phyloP scores from a whole-genome alignment of 805 yeast species.

The Alloascoidea africana region DNA sequence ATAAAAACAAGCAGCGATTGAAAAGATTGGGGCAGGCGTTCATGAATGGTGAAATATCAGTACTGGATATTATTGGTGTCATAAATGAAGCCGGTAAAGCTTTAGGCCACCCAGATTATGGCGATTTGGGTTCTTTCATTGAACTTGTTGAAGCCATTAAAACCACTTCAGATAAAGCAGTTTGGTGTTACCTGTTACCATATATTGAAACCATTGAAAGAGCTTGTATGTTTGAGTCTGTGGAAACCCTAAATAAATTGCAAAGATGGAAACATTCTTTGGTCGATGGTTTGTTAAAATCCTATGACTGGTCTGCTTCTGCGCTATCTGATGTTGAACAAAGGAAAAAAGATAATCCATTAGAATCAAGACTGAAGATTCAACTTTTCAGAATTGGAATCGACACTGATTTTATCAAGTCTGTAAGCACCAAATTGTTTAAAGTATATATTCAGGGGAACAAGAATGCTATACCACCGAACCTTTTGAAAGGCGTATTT shows the following conservation, averaged over 20 bases:
- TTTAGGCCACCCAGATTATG: constrained; percentile 35
- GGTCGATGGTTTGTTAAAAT: constrained; percentile 33
- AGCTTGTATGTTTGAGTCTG: constrained; percentile 33
- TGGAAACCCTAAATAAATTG: constrained; percentile 23
- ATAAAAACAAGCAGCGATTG: constrained; percentile 34
- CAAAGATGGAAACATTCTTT: constrained; percentile 33
- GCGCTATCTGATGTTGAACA: constrained; percentile 32
- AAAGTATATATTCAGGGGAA: constrained; percentile 44
- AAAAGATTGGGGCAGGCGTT: constrained; percentile 37
- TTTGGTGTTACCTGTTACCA: constrained; percentile 33
- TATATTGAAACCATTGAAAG: constrained; percentile 25
- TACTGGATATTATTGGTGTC: constrained; percentile 50
- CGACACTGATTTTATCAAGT: constrained; percentile 17
- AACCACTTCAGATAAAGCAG: constrained; percentile 33
- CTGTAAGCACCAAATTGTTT: constrained; percentile 26
- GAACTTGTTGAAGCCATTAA: constrained; percentile 35
- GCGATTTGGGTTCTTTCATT: constrained; percentile 31
- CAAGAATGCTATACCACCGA: constrained; percentile 55
- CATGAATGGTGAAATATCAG: constrained; percentile 31
- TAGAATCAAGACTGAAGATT: constrained; percentile 55
- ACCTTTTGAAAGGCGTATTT: constrained; percentile 54
- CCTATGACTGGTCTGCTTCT: constrained; percentile 51
- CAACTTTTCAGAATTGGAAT: constrained; percentile 25
- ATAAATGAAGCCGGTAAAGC: constrained; percentile 41
- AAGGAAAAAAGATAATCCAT: constrained; percentile 8